These are phyloP conservation scores for Symmetrospora coprosmae DNA, from an alignment of 768 basidiomycete genomes.

Conservation along the genomic window DNA sequence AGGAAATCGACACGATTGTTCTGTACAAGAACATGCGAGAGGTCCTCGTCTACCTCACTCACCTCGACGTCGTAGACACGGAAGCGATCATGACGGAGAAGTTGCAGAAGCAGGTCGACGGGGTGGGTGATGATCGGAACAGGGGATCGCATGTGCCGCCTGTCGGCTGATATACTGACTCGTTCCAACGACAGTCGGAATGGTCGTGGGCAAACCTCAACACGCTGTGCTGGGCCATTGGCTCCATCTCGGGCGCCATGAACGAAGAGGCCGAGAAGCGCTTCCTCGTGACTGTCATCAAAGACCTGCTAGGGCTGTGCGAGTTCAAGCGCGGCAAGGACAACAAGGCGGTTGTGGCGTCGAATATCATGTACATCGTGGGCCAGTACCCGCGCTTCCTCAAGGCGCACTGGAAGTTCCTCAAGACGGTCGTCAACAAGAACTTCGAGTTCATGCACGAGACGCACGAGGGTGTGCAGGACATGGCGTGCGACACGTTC, in stretches of 20 bases:
- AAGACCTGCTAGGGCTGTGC: conserved; percentile 88
- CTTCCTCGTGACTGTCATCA: conserved; percentile 96
- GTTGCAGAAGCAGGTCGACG: conserved; percentile 67
- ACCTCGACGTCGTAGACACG: conserved; percentile 88
- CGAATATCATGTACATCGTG: conserved; percentile 67
- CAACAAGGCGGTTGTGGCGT: conserved; percentile 88
- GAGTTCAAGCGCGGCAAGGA: conserved; percentile 99
- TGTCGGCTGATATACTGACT: neutral
- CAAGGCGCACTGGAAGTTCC: conserved; percentile 99
- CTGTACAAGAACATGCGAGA: conserved; percentile 98
- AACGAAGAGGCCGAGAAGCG: conserved; percentile 99
- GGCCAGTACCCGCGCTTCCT: conserved; percentile 98
- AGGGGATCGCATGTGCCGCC: neutral
- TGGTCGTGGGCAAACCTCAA: conserved; percentile 99
- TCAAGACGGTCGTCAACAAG: conserved; percentile 99
- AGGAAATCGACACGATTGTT: conserved; percentile 95
- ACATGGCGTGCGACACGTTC: conserved; percentile 99
- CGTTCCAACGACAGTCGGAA: conserved; percentile 48
- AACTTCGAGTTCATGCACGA: conserved; percentile 99
- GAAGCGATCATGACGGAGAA: conserved; percentile 96
- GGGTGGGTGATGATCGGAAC: neutral
- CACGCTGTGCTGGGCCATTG: conserved; percentile 98
- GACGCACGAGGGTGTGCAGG: conserved; percentile 97
- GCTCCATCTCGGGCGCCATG: conserved; percentile 98
- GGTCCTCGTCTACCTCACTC: conserved; percentile 89